A percentile compares a stretch with the other conserved stretches of the same genome.
Evolutionary conservation across 2,329 filamentous ascomycete genomes (phyloP).

Genomic region (Neonectria sp.): DNA sequence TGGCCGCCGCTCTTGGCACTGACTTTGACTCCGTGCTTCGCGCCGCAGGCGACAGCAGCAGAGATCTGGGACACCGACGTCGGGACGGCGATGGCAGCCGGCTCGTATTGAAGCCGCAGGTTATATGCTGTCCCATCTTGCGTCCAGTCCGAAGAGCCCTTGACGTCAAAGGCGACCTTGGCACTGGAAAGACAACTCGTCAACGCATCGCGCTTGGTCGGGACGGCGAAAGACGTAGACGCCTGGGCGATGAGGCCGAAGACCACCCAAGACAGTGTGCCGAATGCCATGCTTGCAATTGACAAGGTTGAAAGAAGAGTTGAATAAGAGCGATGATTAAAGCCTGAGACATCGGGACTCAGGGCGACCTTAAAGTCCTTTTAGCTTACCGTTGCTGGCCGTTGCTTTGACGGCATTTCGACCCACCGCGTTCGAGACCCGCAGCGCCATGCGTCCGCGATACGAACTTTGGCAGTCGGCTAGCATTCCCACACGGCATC

Average conservation of each 20-base stretch:
- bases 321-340: not conserved
- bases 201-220: conserved; percentile 43
- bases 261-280: conserved; percentile 14
- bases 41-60: conserved; percentile 62
- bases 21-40: conserved; percentile 60
- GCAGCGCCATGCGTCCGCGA: not conserved
- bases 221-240: conserved; percentile 30
- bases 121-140: conserved; percentile 53
- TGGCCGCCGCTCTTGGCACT: conserved; percentile 68
- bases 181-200: conserved; percentile 49
- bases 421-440: not conserved
- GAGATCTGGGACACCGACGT: conserved; percentile 58
- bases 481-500: conserved; percentile 7
- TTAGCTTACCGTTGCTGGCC: not conserved
- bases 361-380: not conserved
- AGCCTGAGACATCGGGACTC: not conserved
- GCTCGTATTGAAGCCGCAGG: conserved; percentile 51
- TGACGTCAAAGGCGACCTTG: conserved; percentile 43
- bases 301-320: not conserved
- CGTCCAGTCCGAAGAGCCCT: conserved; percentile 48
- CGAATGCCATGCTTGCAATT: conserved; percentile 8
- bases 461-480: not conserved
- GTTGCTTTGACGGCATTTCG: not conserved
- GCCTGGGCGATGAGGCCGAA: conserved; percentile 18
- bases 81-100: conserved; percentile 52